Conservation (phyloP, 192 early-diverging fungal genomes). For the Backusella mclennaniae region DNA sequence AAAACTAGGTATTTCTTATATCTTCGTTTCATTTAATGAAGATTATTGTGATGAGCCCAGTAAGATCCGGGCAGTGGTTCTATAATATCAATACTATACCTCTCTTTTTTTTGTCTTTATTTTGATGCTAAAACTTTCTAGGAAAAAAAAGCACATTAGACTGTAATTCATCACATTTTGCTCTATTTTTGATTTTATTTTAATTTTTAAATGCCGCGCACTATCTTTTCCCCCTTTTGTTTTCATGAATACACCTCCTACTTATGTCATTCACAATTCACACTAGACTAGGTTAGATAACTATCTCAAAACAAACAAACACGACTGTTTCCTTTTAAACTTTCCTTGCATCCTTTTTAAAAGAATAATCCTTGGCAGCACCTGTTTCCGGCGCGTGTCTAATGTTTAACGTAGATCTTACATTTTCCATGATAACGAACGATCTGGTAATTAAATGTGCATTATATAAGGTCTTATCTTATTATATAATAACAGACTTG, state of each 20-base stretch:
- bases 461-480: not conserved
- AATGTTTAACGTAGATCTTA: not conserved
- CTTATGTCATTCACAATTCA: slow-evolving; percentile 5
- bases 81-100: not conserved
- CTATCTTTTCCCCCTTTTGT: not conserved
- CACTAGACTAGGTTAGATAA: not conserved
- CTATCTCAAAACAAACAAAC: not conserved
- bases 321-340: not conserved
- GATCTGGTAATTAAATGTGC: not conserved
- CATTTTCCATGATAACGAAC: not conserved
- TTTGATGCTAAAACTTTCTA: not conserved
- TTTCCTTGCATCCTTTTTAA: not conserved
- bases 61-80: not conserved
- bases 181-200: not conserved
- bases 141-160: not conserved
- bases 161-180: not conserved
- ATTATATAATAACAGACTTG: not conserved
- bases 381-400: not conserved
- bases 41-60: not conserved
- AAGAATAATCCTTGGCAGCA: not conserved
- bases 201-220: not conserved
- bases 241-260: not conserved
- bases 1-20: not conserved
- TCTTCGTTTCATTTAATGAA: not conserved
- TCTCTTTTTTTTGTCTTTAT: not conserved